Conservation (phyloP, 805 yeast genomes). For the Nakazawaea molendinolei region DNA sequence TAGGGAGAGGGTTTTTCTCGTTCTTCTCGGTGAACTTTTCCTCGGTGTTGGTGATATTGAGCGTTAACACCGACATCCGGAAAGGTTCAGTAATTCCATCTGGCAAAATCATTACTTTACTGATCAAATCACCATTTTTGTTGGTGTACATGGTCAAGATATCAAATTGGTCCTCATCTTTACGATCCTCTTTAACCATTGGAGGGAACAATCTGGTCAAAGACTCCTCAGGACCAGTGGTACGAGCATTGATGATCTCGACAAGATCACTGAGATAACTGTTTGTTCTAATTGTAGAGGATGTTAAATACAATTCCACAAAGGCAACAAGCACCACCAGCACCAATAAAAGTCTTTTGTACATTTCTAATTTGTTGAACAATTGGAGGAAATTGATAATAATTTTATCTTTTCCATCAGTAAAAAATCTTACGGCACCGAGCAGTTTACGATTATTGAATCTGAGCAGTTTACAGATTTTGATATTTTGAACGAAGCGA, state of each 20-base stretch:
- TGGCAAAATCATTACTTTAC: constrained; percentile 7
- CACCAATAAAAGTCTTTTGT: neutral
- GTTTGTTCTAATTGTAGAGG: constrained; percentile 2
- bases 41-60: constrained; percentile 8
- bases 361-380: neutral
- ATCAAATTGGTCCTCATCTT: constrained; percentile 7
- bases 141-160: constrained; percentile 3
- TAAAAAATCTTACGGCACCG: too few relatives aligned
- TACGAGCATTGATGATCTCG: neutral
- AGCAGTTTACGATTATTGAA: neutral
- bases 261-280: constrained; percentile 7
- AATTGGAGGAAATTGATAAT: neutral
- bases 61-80: constrained; percentile 1
- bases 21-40: constrained; percentile 2
- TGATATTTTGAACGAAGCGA: too few relatives aligned
- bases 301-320: neutral
- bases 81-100: constrained; percentile 11
- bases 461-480: too few relatives aligned
- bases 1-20: constrained; percentile 2
- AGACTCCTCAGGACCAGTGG: neutral
- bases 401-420: too few relatives aligned
- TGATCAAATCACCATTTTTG: constrained; percentile 1
- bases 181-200: constrained; percentile 8
- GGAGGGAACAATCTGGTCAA: constrained; percentile 1
- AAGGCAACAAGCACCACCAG: constrained; percentile 1